A percentile compares a stretch with the other conserved stretches of the same genome.
phyloP scores from a whole-genome alignment of 805 yeast genomes.

The Cyberlindnera veronae region DNA sequence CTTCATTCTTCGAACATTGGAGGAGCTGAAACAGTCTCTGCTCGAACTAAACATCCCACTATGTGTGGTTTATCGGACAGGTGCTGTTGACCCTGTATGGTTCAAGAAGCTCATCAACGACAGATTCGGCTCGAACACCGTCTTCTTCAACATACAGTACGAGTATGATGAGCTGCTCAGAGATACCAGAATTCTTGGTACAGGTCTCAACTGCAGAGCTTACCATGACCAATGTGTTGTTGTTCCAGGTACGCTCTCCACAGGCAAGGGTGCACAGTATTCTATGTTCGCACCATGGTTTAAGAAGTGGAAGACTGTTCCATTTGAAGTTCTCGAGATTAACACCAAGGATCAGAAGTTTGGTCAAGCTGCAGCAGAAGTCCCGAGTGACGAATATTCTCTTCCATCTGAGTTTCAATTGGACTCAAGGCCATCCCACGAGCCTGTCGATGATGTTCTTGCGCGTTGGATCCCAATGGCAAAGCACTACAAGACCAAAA shows the following conservation, averaged over 20 bases:
- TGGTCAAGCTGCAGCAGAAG: slow-evolving; percentile 1
- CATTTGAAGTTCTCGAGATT: slow-evolving; percentile 1
- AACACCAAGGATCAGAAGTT: slow-evolving; percentile 8
- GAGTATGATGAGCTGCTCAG: slow-evolving; percentile 34
- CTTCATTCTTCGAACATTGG: slow-evolving; percentile 35
- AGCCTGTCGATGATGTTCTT: slow-evolving; percentile 22
- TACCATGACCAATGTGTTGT: slow-evolving; percentile 44
- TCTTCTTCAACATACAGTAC: slow-evolving; percentile 33
- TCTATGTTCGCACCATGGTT: slow-evolving; percentile 49
- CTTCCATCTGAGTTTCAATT: slow-evolving; percentile 22
- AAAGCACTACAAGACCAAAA: slow-evolving; percentile 14
- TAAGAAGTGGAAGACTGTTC: slow-evolving; percentile 36
- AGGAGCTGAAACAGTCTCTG: slow-evolving; percentile 31
- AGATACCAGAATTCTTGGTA: slow-evolving; percentile 28
- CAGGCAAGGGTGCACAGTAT: slow-evolving; percentile 42
- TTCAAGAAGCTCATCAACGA: slow-evolving; percentile 16
- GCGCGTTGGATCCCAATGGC: slow-evolving; percentile 14
- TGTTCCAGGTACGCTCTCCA: slow-evolving; percentile 36
- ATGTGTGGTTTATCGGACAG: slow-evolving; percentile 25
- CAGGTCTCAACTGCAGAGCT: slow-evolving; percentile 14
- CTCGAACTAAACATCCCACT: slow-evolving; percentile 36
- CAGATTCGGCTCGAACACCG: slow-evolving; percentile 14
- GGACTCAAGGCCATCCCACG: slow-evolving; percentile 11
- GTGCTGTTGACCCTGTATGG: slow-evolving; percentile 18
- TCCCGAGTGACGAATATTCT: slow-evolving; percentile 17